phyloP scores from a whole-genome alignment of 2,329 filamentous ascomycete genomes.

The Diplodia intermedia region DNA sequence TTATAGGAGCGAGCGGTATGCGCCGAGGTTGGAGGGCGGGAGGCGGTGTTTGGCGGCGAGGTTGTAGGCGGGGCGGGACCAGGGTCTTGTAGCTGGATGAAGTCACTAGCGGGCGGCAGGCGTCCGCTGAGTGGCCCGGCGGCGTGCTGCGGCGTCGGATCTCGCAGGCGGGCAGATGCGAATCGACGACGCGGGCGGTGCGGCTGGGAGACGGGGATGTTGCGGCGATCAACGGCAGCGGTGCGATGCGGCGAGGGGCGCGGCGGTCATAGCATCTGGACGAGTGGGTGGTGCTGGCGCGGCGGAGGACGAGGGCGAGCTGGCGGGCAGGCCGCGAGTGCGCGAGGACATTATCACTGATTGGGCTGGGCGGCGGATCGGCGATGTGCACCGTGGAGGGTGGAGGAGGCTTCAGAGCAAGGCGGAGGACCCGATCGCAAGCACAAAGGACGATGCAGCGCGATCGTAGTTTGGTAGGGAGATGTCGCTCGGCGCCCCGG shows the following conservation, averaged over 20 bases:
- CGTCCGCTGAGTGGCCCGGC: conserved; percentile 3
- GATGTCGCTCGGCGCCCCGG: conserved; percentile 10
- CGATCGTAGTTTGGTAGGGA: conserved; percentile 29
- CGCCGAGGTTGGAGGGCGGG: conserved; percentile 1
- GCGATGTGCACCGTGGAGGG: conserved; percentile 27
- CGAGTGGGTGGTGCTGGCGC: neutral
- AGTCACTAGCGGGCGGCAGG: neutral
- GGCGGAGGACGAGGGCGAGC: neutral
- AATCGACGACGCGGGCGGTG: neutral
- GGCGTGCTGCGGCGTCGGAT: neutral
- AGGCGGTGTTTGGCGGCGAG: neutral
- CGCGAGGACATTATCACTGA: conserved; percentile 30
- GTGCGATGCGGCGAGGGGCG: neutral
- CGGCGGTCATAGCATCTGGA: neutral
- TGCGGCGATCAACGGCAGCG: conserved; percentile 10
- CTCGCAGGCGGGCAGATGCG: conserved; percentile 16
- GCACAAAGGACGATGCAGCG: conserved; percentile 27
- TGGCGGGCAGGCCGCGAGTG: conserved; percentile 3
- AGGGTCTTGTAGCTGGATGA: conserved; percentile 20
- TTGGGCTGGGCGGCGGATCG: conserved; percentile 24
- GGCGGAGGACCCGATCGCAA: conserved; percentile 26
- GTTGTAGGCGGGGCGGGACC: conserved; percentile 8
- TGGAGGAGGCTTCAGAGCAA: conserved; percentile 20
- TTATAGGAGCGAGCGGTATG: conserved; percentile 4
- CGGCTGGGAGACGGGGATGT: conserved; percentile 1